These are phyloP conservation scores for Gymnopilus dilepis DNA, from an alignment of 768 basidiomycete species.

Conservation along the genomic window DNA sequence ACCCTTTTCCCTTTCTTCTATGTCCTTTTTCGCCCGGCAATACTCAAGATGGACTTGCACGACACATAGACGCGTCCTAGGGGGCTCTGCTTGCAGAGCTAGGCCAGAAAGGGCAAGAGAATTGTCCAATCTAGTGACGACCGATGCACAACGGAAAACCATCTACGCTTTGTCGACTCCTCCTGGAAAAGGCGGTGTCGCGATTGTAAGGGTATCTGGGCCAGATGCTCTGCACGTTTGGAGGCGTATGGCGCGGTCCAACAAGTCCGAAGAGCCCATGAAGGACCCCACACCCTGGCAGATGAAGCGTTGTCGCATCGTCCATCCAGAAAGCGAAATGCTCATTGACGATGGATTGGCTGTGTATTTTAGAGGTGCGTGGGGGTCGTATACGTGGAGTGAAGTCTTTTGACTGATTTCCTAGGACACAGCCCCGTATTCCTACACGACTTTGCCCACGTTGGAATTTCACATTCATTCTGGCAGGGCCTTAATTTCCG, in stretches of 20 bases:
- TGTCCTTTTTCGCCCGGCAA: slow-evolving; percentile 11
- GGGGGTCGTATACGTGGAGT: neutral
- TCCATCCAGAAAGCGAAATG: slow-evolving; percentile 65
- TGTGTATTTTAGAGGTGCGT: slow-evolving; percentile 79
- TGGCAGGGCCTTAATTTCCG: slow-evolving; percentile 77
- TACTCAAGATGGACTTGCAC: slow-evolving; percentile 12
- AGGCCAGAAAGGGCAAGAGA: slow-evolving; percentile 3
- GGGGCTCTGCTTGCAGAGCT: neutral
- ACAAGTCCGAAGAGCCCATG: slow-evolving; percentile 14
- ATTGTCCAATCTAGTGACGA: slow-evolving; percentile 32
- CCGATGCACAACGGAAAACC: slow-evolving; percentile 67
- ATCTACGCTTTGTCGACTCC: slow-evolving; percentile 91
- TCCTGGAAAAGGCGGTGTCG: slow-evolving; percentile 84
- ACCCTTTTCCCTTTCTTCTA: slow-evolving; percentile 3
- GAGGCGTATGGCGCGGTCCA: slow-evolving; percentile 56
- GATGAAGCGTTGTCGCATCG: slow-evolving; percentile 70
- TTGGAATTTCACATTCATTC: slow-evolving; percentile 90
- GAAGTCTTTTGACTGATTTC: slow-evolving; percentile 1
- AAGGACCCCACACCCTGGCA: slow-evolving; percentile 62
- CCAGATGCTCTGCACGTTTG: slow-evolving; percentile 71
- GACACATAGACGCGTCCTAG: neutral
- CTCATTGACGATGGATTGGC: slow-evolving; percentile 80
- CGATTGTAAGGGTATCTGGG: slow-evolving; percentile 83
- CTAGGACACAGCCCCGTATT: slow-evolving; percentile 61
- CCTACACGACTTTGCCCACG: slow-evolving; percentile 84